These are phyloP conservation scores for Pichia scutulata DNA, from an alignment of 805 yeast genomes.

Conservation along the genomic window DNA sequence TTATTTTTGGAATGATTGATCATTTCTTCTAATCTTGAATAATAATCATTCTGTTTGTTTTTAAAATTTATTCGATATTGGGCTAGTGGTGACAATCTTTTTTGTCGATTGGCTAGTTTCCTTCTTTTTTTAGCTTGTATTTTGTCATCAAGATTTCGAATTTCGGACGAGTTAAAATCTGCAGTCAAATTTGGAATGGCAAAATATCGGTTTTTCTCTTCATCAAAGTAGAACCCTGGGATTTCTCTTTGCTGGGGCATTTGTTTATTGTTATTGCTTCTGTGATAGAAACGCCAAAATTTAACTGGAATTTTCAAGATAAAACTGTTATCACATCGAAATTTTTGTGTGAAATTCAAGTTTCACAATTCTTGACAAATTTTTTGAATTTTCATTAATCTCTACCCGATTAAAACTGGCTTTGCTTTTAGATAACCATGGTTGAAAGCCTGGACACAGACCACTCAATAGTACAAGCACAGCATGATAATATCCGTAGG, in stretches of 20 bases:
- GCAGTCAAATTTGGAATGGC: conserved; percentile 4
- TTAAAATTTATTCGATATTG: not conserved
- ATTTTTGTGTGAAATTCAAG: too few relatives aligned
- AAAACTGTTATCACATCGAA: too few relatives aligned
- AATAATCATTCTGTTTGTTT: not conserved
- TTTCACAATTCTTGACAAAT: too few relatives aligned
- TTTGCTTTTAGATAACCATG: not conserved
- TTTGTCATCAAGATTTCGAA: not conserved
- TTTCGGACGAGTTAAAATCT: not conserved
- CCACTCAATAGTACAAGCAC: not conserved
- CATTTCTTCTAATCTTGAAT: not conserved
- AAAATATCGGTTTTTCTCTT: conserved; percentile 7
- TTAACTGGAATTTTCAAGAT: too few relatives aligned
- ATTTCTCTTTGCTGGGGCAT: conserved; percentile 4
- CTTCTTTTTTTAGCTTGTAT: not conserved
- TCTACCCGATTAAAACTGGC: not conserved
- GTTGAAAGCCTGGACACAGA: not conserved
- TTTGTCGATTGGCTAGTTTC: not conserved
- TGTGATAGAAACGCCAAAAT: too few relatives aligned
- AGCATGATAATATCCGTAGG: not conserved
- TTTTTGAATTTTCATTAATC: not conserved
- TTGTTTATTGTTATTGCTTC: not conserved
- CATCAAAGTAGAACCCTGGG: conserved; percentile 10
- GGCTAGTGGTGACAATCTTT: not conserved
- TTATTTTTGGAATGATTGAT: not conserved